These are phyloP conservation scores for Xylaria arbuscula DNA, from an alignment of 2,329 filamentous ascomycete species.

Conservation along the genomic window DNA sequence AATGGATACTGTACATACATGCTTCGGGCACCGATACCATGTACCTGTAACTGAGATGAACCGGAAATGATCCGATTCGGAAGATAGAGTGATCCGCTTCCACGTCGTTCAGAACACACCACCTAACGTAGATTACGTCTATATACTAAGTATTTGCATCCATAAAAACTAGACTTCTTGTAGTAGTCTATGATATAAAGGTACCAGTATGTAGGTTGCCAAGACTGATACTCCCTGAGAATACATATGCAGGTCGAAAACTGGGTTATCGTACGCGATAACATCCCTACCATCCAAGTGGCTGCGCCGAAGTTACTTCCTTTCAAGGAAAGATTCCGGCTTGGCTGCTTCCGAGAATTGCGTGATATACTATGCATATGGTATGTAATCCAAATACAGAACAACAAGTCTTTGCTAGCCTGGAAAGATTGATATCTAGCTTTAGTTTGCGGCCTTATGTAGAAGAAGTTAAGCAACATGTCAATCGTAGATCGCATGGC, in stretches of 20 bases:
- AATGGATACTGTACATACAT: not conserved
- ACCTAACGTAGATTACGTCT: not conserved
- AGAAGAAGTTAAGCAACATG: too few species aligned
- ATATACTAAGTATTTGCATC: not conserved
- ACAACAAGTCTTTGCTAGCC: too few species aligned
- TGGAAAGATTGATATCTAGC: too few species aligned
- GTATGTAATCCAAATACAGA: too few species aligned
- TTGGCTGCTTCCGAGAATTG: too few species aligned
- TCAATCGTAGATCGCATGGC: too few species aligned
- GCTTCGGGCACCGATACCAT: not conserved
- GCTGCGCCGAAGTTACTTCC: not conserved
- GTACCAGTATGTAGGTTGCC: not conserved
- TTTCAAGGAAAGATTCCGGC: too few species aligned
- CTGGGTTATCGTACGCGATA: not conserved
- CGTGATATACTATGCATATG: too few species aligned
- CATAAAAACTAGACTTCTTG: not conserved
- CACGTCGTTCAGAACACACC: not conserved
- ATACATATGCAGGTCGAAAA: not conserved
- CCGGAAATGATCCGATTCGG: slow-evolving; percentile 6
- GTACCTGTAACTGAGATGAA: not conserved
- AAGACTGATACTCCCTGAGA: too few species aligned
- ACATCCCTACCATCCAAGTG: not conserved
- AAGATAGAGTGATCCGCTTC: not conserved
- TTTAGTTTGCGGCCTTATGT: too few species aligned
- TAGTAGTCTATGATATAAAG: not conserved